Conservation (phyloP, 2,329 filamentous ascomycete species). For the Penicillium sp. region DNA sequence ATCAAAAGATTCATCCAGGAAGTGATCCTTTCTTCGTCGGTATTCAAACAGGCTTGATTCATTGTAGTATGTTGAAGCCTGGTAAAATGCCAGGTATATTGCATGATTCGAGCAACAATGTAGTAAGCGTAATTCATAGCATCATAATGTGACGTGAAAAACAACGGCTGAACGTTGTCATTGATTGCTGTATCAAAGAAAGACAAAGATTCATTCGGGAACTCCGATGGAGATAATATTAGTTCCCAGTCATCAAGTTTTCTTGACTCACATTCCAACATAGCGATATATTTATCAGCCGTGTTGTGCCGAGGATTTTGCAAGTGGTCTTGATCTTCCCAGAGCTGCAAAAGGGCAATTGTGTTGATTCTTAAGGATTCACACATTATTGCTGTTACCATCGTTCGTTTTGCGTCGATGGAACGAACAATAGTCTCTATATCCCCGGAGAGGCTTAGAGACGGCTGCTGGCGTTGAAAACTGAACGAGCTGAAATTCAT, state of each 20-base stretch:
- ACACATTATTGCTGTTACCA: not conserved
- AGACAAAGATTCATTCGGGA: not conserved
- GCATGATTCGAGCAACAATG: not conserved
- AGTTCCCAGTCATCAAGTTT: not conserved
- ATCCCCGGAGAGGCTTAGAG: not conserved
- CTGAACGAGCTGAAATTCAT: not conserved
- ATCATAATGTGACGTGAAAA: not conserved
- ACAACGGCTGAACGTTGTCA: not conserved
- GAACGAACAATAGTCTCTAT: not conserved
- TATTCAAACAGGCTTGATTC: not conserved
- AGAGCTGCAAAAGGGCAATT: not conserved
- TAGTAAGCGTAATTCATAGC: not conserved
- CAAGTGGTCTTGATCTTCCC: not conserved
- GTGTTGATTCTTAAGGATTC: not conserved
- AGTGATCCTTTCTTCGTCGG: not conserved
- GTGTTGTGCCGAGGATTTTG: not conserved
- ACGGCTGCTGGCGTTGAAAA: not conserved
- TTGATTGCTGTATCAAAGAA: not conserved
- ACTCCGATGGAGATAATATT: not conserved
- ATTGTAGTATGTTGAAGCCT: not conserved
- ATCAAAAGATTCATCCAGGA: not conserved
- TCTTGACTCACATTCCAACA: not conserved
- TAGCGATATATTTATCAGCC: not conserved
- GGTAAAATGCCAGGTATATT: not conserved
- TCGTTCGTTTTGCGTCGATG: not conserved